Conservation (phyloP, 805 yeast genomes). For the Yarrowia yakushimensis region DNA sequence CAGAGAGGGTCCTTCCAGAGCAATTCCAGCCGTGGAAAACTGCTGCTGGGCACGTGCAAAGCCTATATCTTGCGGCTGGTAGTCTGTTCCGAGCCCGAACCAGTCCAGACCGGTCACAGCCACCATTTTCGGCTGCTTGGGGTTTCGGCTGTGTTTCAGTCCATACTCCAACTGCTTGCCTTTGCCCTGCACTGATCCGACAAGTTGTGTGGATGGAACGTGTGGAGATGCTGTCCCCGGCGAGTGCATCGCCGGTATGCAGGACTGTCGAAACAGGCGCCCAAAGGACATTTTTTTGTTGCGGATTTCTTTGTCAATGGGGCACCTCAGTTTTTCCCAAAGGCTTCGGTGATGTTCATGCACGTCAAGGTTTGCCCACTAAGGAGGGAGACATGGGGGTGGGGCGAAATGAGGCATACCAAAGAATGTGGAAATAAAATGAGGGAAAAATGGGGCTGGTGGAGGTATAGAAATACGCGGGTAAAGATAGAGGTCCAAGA, state of each 20-base stretch:
- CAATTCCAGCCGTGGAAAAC: neutral
- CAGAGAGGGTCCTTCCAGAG: neutral
- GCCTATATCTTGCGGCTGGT: neutral
- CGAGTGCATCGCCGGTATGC: constrained; percentile 6
- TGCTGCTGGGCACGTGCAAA: constrained; percentile 6
- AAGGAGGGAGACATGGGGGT: constrained; percentile 18
- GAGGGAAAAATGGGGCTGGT: neutral
- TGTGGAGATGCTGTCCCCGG: neutral
- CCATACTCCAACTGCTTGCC: constrained; percentile 5
- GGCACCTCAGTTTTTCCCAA: neutral
- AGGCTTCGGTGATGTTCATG: constrained; percentile 18
- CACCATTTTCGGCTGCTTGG: constrained; percentile 9
- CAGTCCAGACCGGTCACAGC: constrained; percentile 2
- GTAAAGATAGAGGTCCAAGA: neutral
- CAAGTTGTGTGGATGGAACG: neutral
- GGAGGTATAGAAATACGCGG: neutral
- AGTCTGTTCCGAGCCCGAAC: constrained; percentile 5
- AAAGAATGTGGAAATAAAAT: neutral
- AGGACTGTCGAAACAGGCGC: constrained; percentile 23
- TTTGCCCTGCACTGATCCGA: neutral
- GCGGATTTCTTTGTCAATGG: neutral
- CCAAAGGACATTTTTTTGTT: constrained; percentile 8
- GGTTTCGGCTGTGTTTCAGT: neutral
- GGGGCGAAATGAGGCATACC: neutral
- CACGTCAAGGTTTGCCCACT: constrained; percentile 16